phyloP scores from a whole-genome alignment of 108 stramenopile species.

The Chaetoceros tenuissimus region DNA sequence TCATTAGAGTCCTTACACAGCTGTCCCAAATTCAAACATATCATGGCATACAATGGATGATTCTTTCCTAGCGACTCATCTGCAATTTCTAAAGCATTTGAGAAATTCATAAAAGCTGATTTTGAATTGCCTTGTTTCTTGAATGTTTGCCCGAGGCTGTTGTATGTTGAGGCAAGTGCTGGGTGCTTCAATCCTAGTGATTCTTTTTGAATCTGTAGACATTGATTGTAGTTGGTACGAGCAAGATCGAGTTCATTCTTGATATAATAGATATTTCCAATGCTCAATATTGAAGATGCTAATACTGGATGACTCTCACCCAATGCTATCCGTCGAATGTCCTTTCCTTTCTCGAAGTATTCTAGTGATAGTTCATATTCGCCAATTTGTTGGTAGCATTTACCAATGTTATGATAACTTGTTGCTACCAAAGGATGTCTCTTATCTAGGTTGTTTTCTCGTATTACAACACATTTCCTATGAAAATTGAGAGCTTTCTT shows the following conservation, averaged over 20 bases:
- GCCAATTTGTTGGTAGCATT: slow-evolving; percentile 8
- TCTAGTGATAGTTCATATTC: slow-evolving; percentile 12
- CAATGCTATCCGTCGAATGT: slow-evolving; percentile 13
- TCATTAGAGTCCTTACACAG: neutral
- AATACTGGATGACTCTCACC: slow-evolving; percentile 25
- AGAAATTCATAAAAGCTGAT: slow-evolving; percentile 8
- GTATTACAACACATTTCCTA: slow-evolving; percentile 18
- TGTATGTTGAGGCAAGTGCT: slow-evolving; percentile 8
- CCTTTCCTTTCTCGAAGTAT: slow-evolving; percentile 18
- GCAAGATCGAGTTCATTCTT: slow-evolving; percentile 16
- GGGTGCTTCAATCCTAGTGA: slow-evolving; percentile 23
- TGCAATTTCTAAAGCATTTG: slow-evolving; percentile 16
- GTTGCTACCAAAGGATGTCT: slow-evolving; percentile 19
- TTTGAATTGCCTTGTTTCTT: neutral
- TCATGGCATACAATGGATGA: slow-evolving; percentile 29
- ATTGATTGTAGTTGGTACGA: slow-evolving; percentile 16
- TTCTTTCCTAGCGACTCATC: slow-evolving; percentile 12
- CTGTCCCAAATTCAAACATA: slow-evolving; percentile 9
- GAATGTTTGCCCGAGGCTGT: slow-evolving; percentile 13
- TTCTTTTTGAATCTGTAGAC: slow-evolving; percentile 13
- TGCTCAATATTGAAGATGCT: slow-evolving; percentile 12
- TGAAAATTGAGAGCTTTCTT: slow-evolving; percentile 17
- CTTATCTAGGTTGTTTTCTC: slow-evolving; percentile 11
- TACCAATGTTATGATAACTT: slow-evolving; percentile 15
- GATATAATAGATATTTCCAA: slow-evolving; percentile 6